Conservation (phyloP, 2,329 filamentous ascomycete species). For the Phyllosticta paracitricarpa region DNA sequence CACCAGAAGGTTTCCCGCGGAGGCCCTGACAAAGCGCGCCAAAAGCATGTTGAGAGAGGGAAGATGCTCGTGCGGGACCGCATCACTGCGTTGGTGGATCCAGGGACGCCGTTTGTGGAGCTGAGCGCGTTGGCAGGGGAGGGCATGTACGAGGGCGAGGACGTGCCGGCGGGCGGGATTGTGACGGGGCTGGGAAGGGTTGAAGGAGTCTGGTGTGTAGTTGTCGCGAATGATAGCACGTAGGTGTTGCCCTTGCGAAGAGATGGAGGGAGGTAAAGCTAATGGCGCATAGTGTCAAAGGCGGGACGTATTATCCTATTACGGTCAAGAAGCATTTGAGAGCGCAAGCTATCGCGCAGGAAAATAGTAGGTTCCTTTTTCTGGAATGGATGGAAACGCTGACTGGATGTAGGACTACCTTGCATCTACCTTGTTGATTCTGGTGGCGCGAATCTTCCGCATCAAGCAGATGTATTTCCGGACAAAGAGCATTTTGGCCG, state of each 20-base stretch:
- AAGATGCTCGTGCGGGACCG: slow-evolving; percentile 94
- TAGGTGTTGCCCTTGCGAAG: slow-evolving; percentile 13
- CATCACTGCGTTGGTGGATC: slow-evolving; percentile 77
- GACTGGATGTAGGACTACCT: slow-evolving; percentile 33
- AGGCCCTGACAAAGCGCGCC: slow-evolving; percentile 68
- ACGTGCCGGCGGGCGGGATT: slow-evolving; percentile 82
- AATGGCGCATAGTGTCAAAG: slow-evolving; percentile 56
- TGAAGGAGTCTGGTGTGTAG: slow-evolving; percentile 82
- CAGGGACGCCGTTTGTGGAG: slow-evolving; percentile 83
- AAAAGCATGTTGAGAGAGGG: slow-evolving; percentile 77
- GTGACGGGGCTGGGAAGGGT: slow-evolving; percentile 88
- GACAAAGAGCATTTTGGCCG: slow-evolving; percentile 91
- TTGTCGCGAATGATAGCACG: slow-evolving; percentile 92
- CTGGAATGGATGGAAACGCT: rapidly evolving
- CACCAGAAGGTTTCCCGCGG: slow-evolving; percentile 64
- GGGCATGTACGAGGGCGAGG: slow-evolving; percentile 74
- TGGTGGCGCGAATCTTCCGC: slow-evolving; percentile 86
- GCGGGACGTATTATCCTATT: slow-evolving; percentile 92
- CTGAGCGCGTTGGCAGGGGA: slow-evolving; percentile 86
- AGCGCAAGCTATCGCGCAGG: slow-evolving; percentile 79
- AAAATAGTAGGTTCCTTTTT: slow-evolving; percentile 55
- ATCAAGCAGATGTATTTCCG: slow-evolving; percentile 93
- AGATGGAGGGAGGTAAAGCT: neutral
- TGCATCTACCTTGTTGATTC: slow-evolving; percentile 97
- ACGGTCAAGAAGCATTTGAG: slow-evolving; percentile 96